Evolutionary conservation across 495 filamentous ascomycete genomes (phyloP), one percentile per base, ranked within the genome.

Genomic region (Pseudoneurospora amorphoporcata): DNA sequence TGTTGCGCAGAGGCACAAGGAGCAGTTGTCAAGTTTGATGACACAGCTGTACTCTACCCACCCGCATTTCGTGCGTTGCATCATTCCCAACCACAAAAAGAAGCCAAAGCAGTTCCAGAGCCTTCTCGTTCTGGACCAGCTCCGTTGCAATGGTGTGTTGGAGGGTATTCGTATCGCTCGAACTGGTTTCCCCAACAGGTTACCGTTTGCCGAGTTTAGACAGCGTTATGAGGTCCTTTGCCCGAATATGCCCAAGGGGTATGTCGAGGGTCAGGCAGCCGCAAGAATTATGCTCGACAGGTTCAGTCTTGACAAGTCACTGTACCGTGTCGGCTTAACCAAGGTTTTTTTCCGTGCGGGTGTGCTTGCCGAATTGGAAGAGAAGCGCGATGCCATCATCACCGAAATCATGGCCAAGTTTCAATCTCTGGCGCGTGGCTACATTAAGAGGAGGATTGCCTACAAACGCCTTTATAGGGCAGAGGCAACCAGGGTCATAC

Each of bases 261-360:
- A 97, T 72, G 81, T 97, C 37, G 96, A 98, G 75, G 95, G 95
- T 3, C 96, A 97, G 81, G 90, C 84, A 42, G 93, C 89, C 2
- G 92, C 94, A 38, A 89, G 88, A 39, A 88, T 94, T 32, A 98
- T 99, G 89, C 86, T 99, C 5, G 92, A 97, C 69, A 94, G 92
- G 81, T 87, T 99, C 5, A 89, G 88, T 19, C 86, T 98, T 76
- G 95, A 99, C 78, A 87, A 83, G 72, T 85, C 92, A 3, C 88
- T 96, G 61, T 99, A 95, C 81, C 92, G 96, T 35, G 93, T 99
- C 72, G 96, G 96, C 68, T 82, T 97, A 41, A 98, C 96, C 32
- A 99, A 99, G 77, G 95, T 99, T 8, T 99, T 99, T 83, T 99
- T 99, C 86, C 86, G 95, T 71, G 94, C 96, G 68, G 96, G 96